Percentiles rank a stretch among this genome's conserved stretches.
Evolutionary conservation across 805 yeast genomes (phyloP).

Genomic region (Ogataea dorogensis): DNA sequence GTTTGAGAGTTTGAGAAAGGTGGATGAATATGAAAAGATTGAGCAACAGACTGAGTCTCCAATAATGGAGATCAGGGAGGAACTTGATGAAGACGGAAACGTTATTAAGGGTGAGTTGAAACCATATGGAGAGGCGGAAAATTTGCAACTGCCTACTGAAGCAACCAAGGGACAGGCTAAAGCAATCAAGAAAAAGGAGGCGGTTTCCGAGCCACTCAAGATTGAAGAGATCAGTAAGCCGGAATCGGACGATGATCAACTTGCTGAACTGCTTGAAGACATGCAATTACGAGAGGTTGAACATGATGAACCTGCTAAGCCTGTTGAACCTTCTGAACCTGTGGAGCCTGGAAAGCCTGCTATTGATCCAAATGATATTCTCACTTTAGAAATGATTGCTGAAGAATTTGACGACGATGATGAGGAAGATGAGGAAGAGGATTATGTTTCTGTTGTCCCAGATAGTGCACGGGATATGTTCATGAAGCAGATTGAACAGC

Average conservation of each 20-base stretch:
- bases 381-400: constrained; percentile 51
- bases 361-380: constrained; percentile 44
- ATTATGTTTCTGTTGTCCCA: constrained; percentile 22
- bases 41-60: constrained; percentile 47
- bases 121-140: constrained; percentile 27
- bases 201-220: background rate
- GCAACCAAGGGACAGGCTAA: too few species aligned
- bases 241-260: constrained; percentile 29
- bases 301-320: constrained; percentile 3
- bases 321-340: too few species aligned
- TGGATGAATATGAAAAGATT: constrained; percentile 6
- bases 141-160: constrained; percentile 19
- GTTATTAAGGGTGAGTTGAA: constrained; percentile 47
- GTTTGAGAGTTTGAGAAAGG: constrained; percentile 28
- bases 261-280: constrained; percentile 34
- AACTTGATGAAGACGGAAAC: constrained; percentile 80
- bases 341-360: constrained; percentile 24
- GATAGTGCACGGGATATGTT: constrained; percentile 36
- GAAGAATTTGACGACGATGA: constrained; percentile 24
- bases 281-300: constrained; percentile 29
- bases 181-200: too few species aligned
- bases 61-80: constrained; percentile 80
- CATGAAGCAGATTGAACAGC: constrained; percentile 40
- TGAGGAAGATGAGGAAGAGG: constrained; percentile 26
- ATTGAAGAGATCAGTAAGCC: constrained; percentile 5